Evolutionary conservation across 75 land plant species (phyloP).

Genomic region (Larix kaempferi): DNA sequence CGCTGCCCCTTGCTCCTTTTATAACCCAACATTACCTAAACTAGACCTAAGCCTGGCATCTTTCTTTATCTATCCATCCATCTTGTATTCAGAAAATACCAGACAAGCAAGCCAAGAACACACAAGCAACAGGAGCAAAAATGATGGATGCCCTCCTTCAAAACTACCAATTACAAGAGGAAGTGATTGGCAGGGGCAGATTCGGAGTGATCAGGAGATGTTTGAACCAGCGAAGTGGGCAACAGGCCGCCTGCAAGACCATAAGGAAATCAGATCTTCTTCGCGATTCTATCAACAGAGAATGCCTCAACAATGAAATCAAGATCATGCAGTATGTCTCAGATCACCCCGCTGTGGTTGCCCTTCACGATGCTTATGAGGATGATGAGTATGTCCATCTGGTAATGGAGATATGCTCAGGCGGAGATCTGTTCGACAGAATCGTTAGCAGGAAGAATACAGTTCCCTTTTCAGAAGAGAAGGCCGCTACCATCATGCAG

Average conservation of each 20-base stretch:
- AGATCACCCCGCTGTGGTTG: slow-evolving; percentile 28
- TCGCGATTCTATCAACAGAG: slow-evolving; percentile 35
- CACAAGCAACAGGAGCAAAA: no score
- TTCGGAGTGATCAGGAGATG: slow-evolving; percentile 43
- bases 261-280: slow-evolving; percentile 3
- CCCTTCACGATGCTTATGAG: slow-evolving; percentile 27
- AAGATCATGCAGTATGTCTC: slow-evolving; percentile 33
- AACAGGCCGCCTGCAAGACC: slow-evolving; percentile 43
- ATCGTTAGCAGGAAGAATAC: not conserved
- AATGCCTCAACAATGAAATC: slow-evolving; percentile 36
- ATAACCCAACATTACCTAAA: no score
- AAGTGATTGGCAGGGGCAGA: slow-evolving; percentile 43
- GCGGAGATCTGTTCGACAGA: slow-evolving; percentile 33
- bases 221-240: slow-evolving; percentile 11
- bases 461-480: slow-evolving; percentile 21
- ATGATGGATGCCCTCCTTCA: no score
- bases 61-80: no score
- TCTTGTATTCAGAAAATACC: no score
- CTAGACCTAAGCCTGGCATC: no score
- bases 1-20: no score
- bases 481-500: slow-evolving; percentile 25
- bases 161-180: slow-evolving; percentile 9
- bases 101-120: no score
- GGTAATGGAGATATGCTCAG: not conserved
- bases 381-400: slow-evolving; percentile 19